Conservation (phyloP, 2,329 filamentous ascomycete species). For the Epichloe sibirici region DNA sequence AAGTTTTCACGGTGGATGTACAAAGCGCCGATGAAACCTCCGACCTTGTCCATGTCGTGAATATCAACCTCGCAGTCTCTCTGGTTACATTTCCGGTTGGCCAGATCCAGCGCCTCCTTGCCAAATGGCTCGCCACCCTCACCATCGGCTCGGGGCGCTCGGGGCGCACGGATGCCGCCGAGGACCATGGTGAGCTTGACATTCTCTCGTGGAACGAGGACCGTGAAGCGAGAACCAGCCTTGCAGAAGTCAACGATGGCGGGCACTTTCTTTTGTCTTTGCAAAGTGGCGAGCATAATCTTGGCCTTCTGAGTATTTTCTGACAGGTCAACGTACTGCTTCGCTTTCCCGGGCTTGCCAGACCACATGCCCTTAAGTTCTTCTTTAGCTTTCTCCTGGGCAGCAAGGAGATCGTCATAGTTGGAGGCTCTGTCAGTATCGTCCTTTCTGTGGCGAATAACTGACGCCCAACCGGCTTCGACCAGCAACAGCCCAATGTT, state of each 20-base stretch:
- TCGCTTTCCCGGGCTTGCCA: constrained; percentile 71
- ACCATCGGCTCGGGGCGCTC: constrained; percentile 64
- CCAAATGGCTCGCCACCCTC: constrained; percentile 86
- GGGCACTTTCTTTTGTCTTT: constrained; percentile 83
- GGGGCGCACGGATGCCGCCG: constrained; percentile 80
- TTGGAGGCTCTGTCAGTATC: constrained; percentile 88
- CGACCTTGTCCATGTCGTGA: constrained; percentile 88
- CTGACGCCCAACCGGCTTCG: constrained; percentile 86
- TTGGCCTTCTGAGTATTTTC: constrained; percentile 92
- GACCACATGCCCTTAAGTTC: constrained; percentile 94
- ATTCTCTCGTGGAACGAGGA: constrained; percentile 83
- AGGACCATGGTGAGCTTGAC: constrained; percentile 92
- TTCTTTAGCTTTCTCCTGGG: constrained; percentile 72
- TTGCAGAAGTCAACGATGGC: constrained; percentile 96
- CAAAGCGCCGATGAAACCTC: constrained; percentile 90
- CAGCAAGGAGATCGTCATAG: constrained; percentile 77
- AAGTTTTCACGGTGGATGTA: constrained; percentile 95
- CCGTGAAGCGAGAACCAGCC: constrained; percentile 85
- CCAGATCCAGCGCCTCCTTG: constrained; percentile 86
- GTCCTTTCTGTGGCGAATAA: constrained; percentile 89
- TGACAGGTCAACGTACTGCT: constrained; percentile 78
- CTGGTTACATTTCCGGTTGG: constrained; percentile 79
- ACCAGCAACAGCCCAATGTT: constrained; percentile 77
- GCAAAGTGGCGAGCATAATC: constrained; percentile 76
- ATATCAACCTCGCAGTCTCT: constrained; percentile 94